Base-by-base conservation (phyloP, 2,329 filamentous ascomycete genomes). In the Cladosporium sp. region DNA sequence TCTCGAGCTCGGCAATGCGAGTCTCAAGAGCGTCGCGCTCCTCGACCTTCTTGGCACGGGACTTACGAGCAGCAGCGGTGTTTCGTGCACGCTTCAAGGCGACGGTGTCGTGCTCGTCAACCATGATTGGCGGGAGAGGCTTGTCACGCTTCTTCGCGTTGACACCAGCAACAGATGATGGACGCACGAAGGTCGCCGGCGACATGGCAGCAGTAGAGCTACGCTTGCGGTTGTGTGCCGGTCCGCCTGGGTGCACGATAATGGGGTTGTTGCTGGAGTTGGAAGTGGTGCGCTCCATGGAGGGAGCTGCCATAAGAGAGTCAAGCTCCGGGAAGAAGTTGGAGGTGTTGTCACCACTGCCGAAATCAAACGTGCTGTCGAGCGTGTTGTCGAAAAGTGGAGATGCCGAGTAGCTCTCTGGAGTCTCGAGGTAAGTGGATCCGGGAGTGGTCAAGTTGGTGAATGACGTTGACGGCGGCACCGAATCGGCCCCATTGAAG, bases 21-120 rank as follows among this genome's bases (percentile, higher is more conserved):
- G 79, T 79, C 73, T 95, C 87, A 40, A 96, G 77, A 52, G 84
- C 81, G 50, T 88, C 84, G 54, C 92, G 77, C 60, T 85, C 81
- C 66, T 86, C 79, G 51, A 88, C 83, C 75, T 96, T 96, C 58
- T 89, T 85, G 64, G 89, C 85, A 47, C 92, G 85, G 53, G 90
- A 96, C 74, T 96, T 96, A 59, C 92, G 89, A 62, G 92, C 92
- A 15, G 92, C 92, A 68, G 95, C 80, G 7, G 90, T 95, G 70
- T 96, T 97, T 59, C 90, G 86, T 44, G 90, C 91, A 68, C 92
- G 88, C 83, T 96, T 96, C 78, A 91, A 81, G 17, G 89, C 89
- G n/a, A 86, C 68, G 8, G 80, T 80, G 63, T 96, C 91, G 37
- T 61, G 73, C 1, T 84, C 80, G 60, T 96, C 88, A 32, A 90